A percentile compares a stretch with the other conserved stretches of the same genome.
Evolutionary conservation across 192 early-diverging fungal genomes (phyloP).

Genomic region (Entomortierella beljakovae): DNA sequence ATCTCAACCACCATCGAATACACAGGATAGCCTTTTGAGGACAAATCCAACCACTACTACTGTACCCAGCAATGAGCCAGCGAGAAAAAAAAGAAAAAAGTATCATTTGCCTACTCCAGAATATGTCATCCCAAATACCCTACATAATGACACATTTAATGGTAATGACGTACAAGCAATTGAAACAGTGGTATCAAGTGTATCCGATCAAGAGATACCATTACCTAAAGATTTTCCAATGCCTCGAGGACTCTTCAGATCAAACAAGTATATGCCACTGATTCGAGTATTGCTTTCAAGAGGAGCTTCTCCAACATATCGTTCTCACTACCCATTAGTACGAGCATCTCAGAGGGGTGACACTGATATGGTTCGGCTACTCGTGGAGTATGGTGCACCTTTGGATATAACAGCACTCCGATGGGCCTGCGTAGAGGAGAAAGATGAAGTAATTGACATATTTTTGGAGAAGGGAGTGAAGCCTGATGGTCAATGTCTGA

Average conservation of each 20-base stretch:
- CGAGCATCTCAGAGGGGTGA: conserved; percentile 43
- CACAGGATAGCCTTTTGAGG: no score
- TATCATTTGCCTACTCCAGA: conserved; percentile 19
- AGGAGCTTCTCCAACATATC: conserved; percentile 38
- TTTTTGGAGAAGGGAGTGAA: conserved; percentile 34
- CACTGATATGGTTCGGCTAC: conserved; percentile 34
- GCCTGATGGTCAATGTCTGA: conserved; percentile 38
- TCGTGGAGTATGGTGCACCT: conserved; percentile 23
- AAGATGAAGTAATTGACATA: conserved; percentile 31
- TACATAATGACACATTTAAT: neutral
- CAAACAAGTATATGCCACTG: conserved; percentile 4
- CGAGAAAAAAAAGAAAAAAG: conserved; percentile 34
- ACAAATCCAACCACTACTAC: neutral
- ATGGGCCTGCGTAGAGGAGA: conserved; percentile 47
- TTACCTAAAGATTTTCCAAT: conserved; percentile 41
- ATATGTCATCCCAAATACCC: neutral
- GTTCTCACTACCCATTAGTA: conserved; percentile 29
- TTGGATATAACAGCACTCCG: conserved; percentile 39
- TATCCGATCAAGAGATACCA: conserved; percentile 4
- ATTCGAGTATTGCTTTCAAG: conserved; percentile 17
- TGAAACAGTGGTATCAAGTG: neutral
- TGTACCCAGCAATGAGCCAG: neutral
- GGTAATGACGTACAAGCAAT: neutral
- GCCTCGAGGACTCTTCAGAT: conserved; percentile 44
- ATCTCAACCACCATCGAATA: neutral